These are phyloP conservation scores for Tulasnella sp. DNA, from an alignment of 768 basidiomycete species.

Conservation along the genomic window DNA sequence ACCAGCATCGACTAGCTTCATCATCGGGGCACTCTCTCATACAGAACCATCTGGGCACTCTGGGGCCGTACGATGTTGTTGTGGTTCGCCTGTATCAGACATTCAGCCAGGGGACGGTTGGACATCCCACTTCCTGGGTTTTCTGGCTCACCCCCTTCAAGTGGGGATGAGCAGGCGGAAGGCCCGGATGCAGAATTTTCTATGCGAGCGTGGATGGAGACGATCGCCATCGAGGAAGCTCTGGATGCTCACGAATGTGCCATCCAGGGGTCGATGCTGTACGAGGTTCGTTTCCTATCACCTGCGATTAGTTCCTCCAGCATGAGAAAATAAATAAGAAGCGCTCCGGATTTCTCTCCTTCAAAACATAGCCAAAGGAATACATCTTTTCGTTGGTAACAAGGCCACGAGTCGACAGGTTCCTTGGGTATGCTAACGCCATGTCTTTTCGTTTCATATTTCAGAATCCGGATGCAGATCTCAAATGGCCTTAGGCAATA, in stretches of 20 bases:
- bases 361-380: background rate
- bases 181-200: too few relatives aligned
- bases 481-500: background rate
- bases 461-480: slow-evolving; percentile 1
- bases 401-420: background rate
- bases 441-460: too few relatives aligned
- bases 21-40: too few relatives aligned
- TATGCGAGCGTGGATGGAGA: slow-evolving; percentile 14
- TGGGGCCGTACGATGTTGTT: slow-evolving; percentile 7
- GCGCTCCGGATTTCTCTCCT: too few relatives aligned
- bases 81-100: slow-evolving; percentile 1
- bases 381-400: background rate
- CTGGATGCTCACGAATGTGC: slow-evolving; percentile 12
- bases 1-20: background rate
- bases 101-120: background rate
- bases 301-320: too few relatives aligned
- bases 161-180: too few relatives aligned
- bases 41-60: slow-evolving; percentile 8
- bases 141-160: too few relatives aligned
- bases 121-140: too few relatives aligned
- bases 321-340: too few relatives aligned
- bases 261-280: slow-evolving; percentile 12
- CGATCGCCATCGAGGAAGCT: slow-evolving; percentile 13
- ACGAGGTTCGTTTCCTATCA: slow-evolving; percentile 7
- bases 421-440: background rate